These are phyloP conservation scores for Sporothrix pseudoabietina DNA, from an alignment of 2,329 filamentous ascomycete genomes.

Conservation along the genomic window DNA sequence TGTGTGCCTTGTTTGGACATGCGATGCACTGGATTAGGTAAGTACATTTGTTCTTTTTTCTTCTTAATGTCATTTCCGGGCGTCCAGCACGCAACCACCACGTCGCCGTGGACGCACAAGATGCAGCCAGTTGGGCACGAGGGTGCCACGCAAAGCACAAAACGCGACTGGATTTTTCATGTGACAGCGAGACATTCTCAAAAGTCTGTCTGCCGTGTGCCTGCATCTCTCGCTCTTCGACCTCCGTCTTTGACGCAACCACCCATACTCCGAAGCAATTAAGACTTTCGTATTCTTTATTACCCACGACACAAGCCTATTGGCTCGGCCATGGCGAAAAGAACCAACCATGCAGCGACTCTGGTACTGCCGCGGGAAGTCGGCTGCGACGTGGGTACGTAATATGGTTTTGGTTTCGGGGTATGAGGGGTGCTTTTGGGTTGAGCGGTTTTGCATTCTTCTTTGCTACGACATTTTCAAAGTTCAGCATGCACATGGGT, in stretches of 20 bases:
- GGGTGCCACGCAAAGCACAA: not conserved
- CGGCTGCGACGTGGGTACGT: not conserved
- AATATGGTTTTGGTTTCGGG: not conserved
- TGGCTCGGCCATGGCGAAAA: not conserved
- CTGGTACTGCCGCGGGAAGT: constrained; percentile 14
- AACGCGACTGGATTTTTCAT: not conserved
- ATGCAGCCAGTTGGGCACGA: not conserved
- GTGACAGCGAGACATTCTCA: not conserved
- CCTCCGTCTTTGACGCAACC: not conserved
- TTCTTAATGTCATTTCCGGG: not conserved
- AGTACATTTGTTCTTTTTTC: not conserved
- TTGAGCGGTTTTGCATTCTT: not conserved
- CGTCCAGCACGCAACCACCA: constrained; percentile 2
- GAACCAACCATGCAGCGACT: not conserved
- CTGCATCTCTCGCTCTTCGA: not conserved
- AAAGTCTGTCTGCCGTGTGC: not conserved
- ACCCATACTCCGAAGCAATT: not conserved
- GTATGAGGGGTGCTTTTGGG: not conserved
- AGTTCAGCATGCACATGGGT: not conserved
- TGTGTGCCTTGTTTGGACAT: constrained; percentile 1
- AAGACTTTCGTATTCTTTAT: not conserved
- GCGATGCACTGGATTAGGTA: constrained; percentile 11
- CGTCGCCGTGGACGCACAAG: not conserved
- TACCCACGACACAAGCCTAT: not conserved
- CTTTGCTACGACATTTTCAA: not conserved